Conservation (phyloP, 257 asterid genomes). For the Vinca minor region DNA sequence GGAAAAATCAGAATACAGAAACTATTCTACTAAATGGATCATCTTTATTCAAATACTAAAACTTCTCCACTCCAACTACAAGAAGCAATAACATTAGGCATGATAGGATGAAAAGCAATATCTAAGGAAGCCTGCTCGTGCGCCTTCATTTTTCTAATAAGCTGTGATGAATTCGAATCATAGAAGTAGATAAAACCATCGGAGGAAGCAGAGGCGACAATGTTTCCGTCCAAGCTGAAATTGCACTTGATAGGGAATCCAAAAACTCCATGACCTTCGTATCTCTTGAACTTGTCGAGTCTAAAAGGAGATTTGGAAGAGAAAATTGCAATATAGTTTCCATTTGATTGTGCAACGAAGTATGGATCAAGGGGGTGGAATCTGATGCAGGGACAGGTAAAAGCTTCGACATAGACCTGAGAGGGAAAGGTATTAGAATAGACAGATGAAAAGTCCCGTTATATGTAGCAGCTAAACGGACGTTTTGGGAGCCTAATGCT, state of each 20-base stretch:
- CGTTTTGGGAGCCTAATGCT: not conserved
- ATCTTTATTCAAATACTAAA: conserved; percentile 26
- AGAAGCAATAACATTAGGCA: conserved; percentile 58
- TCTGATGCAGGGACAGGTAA: conserved; percentile 68
- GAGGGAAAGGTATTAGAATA: not conserved
- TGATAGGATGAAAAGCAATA: conserved; percentile 63
- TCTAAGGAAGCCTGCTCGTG: conserved; percentile 60
- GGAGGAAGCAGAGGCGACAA: conserved; percentile 65
- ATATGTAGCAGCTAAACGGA: not conserved
- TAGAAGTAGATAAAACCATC: conserved; percentile 73
- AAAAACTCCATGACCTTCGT: conserved; percentile 67
- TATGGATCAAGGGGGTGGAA: conserved; percentile 74
- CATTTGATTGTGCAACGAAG: conserved; percentile 86
- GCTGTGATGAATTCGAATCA: conserved; percentile 48
- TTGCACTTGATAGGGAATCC: conserved; percentile 88
- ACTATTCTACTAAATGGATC: no score
- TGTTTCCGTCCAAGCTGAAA: conserved; percentile 61
- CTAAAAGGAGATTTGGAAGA: conserved; percentile 59
- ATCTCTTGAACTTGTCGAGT: conserved; percentile 73
- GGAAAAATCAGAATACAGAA: not conserved
- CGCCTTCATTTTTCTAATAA: conserved; percentile 52
- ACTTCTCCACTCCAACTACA: conserved; percentile 82
- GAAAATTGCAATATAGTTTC: conserved; percentile 82
- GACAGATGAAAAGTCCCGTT: not conserved
- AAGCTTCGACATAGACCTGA: conserved; percentile 88